Evolutionary conservation across 2,329 filamentous ascomycete species (phyloP), one percentile per base, ranked within the genome.

Genomic region (Botrytis aclada): DNA sequence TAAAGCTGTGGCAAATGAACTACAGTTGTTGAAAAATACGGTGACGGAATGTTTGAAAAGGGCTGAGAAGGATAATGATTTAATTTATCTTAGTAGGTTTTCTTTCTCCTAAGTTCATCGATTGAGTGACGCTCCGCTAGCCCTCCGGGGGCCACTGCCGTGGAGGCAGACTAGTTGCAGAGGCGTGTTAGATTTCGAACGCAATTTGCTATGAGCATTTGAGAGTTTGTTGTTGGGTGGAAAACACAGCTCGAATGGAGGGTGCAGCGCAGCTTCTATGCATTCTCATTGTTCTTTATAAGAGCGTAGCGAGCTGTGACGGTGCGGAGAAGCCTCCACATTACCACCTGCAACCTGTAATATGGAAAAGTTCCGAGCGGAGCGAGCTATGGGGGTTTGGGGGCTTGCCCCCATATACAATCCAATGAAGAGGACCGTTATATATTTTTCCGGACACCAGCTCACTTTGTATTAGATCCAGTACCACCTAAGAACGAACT

Each of bases 51-150:
- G 98, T 77, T 80, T 99, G 76, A 97, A 97, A 83, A 87, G 95
- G 64, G 95, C 95, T 0, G 95, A 98, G 81, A 97, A 93, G 81
- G 96, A 99, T 80, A 99, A 99, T 77, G 95, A 99, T 81, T 86
- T 97, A 78, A 98, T 99, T 25, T 99, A 98, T 81, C 85, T 98
- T 4, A 88, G 91, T 91, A 83, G 77, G 87, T 82, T 43, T 39
- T 51, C 4, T 51, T 39, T 25, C 2, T 41, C 7, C 10, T 37
- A 16, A 37, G 12, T 65, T 18, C 10, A 43, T 65, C 9, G 54
- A 4, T 54, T 66, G 32, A 32, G 22, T 66, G 45, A 66, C 64
- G 32, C 64, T 66, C 64, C 64, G 64, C 64, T 66, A 37, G 45
- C 64, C 64, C 64, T 66, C 64, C 64, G 25, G 45, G 45, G 45